Base-by-base conservation (phyloP, 23 red algal species). In the Chondrus crispus region DNA sequence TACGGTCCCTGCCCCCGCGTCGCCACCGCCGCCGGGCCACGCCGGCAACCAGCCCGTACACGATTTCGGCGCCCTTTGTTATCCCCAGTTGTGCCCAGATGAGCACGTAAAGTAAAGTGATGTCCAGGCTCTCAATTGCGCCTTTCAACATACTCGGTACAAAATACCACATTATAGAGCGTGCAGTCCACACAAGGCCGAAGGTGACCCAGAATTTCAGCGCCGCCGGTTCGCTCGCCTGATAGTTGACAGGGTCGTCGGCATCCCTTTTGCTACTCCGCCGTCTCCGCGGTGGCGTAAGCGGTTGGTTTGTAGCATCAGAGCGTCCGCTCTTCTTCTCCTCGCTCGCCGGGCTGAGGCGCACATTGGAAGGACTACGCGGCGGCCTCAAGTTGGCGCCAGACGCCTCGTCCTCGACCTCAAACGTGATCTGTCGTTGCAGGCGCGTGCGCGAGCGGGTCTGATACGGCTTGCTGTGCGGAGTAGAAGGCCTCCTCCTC, bases 141-240 rank as follows among this genome's bases (percentile, higher is more conserved):
- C 29, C 43, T 35, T 70, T 46, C 5, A 91, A 62, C 2, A 82
- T 9, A 0, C 11, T 6, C 5, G 88, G 88, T 18, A 40, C 81
- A 63, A 91, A 91, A 70, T 87, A 94, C 49, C 91, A 80, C 12
- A 63, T 3, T 20, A 80, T 22, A 44, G 80, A 85, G 32, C 91
- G 91, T 20, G 43, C 36, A 14, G 46, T 70, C 81, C 82, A 87
- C 6, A 63, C 55, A 40, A 87, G 45, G 9, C 62, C 91, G 48
- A 94, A 85, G 9, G 87, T 82, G 47, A 86, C 82, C 91, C 91
- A 94, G 49, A 80, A 94, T 19, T 77, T 81, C 48, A 94, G 68
- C 6, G 73, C 53, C 14, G n/a, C 68, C 38, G 57, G 44, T 37
- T 84, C 77, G 32, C 47, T n/a, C 19, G 58, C 74, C 8, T 70